Evolutionary conservation across 805 yeast species (phyloP), one percentile per base, ranked within the genome.

Genomic region (Yamadazyma insecticola): DNA sequence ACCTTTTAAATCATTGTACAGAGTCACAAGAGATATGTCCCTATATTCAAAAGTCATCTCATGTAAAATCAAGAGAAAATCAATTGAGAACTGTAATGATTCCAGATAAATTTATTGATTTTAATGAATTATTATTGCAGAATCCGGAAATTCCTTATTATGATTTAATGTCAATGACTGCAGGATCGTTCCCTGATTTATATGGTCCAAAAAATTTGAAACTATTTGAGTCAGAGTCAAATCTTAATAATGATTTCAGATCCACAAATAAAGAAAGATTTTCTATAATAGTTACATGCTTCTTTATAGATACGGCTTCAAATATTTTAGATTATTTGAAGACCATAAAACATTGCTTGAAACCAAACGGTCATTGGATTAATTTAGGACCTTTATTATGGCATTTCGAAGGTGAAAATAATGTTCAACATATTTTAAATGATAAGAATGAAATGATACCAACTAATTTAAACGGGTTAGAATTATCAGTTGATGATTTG

Each of bases 141-240:
- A 45, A 64, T 29, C 74, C 75, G 0, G 32, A 41, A 0, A 60
- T 74, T 2, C 66, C 67, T 0, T 67, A 66, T 21, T 61, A 50
- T 10, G 76, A 75, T 5, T 51, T 75, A 27, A 74, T 83, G 82
- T 73, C 84, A 0, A 80, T 82, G 71, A 70, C 77, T 1, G 77
- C 87, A 0, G 92, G 92, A 0, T 77, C 84, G 0, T 83, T 83
- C 48, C 67, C 69, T 4, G 88, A 81, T 39, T 55, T 81, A 12
- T 80, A 78, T 48, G 84, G 85, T 0, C 77, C 80, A 0, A 48
- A 55, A 1, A 50, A 55, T 29, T 39, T 65, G 29, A 47, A 51
- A 11, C 29, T 53, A 4, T 49, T 67, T 2, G 67, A 61, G 2
- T 44, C 57, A 1, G 66, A 60, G 39, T 16, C 30, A 22, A 18